Evolutionary conservation across 305 asterid species (phyloP).

Genomic region (Lippia alba): DNA sequence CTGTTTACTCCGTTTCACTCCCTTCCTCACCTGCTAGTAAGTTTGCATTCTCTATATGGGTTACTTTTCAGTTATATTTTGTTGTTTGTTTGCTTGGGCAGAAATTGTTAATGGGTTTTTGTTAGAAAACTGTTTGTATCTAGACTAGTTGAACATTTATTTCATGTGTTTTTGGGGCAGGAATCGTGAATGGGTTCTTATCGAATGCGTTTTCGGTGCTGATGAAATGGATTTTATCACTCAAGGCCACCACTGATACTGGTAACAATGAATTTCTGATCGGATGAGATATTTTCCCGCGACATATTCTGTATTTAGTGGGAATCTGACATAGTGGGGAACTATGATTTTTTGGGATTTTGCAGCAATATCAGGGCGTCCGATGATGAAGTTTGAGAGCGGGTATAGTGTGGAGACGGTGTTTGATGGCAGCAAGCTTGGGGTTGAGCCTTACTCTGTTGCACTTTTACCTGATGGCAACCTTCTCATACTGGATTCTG

Average conservation of each 20-base stretch:
- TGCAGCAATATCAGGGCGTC: constrained; percentile 79
- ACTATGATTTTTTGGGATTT: not conserved
- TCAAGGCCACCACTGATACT: constrained; percentile 75
- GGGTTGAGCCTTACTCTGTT: constrained; percentile 84
- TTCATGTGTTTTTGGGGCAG: constrained; percentile 40
- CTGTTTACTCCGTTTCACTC: constrained; percentile 59
- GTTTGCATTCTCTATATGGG: constrained; percentile 35
- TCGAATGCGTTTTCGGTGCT: constrained; percentile 73
- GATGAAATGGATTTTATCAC: constrained; percentile 81
- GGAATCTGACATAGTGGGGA: not conserved
- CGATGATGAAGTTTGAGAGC: constrained; percentile 91
- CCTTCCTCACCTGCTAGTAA: constrained; percentile 81
- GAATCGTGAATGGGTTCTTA: constrained; percentile 75
- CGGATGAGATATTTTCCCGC: constrained; percentile 21
- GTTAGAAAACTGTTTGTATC: constrained; percentile 4
- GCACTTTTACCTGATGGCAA: constrained; percentile 83
- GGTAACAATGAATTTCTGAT: constrained; percentile 50
- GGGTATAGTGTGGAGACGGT: constrained; percentile 95
- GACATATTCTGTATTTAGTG: not conserved
- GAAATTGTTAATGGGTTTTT: constrained; percentile 79
- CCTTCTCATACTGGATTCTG: constrained; percentile 89
- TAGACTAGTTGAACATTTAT: not conserved
- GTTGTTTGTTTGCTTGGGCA: constrained; percentile 31
- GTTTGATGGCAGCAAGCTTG: constrained; percentile 97
- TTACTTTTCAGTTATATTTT: constrained; percentile 18